Conservation (phyloP, 1,139 yeast species). For the Blastobotrys buckinghamii region DNA sequence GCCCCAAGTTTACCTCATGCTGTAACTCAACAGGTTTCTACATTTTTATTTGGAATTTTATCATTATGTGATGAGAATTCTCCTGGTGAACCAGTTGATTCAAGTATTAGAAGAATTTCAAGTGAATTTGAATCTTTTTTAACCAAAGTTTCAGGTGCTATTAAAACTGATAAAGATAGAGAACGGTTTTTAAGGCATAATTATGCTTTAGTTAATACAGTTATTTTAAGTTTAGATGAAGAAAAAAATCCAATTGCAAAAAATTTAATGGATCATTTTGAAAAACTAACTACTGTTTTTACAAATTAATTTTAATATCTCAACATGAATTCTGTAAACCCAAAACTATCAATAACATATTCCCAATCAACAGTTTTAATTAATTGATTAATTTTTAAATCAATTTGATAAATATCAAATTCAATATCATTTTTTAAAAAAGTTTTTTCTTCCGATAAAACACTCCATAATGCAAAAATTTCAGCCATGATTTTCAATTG, state of each 20-base stretch:
- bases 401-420: too few species aligned
- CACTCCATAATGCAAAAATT: slow-evolving; percentile 62
- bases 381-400: neutral
- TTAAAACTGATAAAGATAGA: slow-evolving; percentile 44
- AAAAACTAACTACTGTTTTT: slow-evolving; percentile 56
- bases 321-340: neutral
- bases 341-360: neutral
- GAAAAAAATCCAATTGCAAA: slow-evolving; percentile 46
- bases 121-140: slow-evolving; percentile 74
- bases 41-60: slow-evolving; percentile 64
- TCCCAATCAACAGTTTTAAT: neutral
- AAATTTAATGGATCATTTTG: slow-evolving; percentile 58
- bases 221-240: slow-evolving; percentile 36
- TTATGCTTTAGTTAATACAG: slow-evolving; percentile 42
- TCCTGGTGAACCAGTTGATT: slow-evolving; percentile 61
- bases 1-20: slow-evolving; percentile 49
- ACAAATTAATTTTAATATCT: neutral
- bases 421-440: too few species aligned
- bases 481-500: slow-evolving; percentile 44
- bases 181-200: slow-evolving; percentile 75
- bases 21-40: slow-evolving; percentile 76
- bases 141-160: slow-evolving; percentile 49
- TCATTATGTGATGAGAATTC: slow-evolving; percentile 40
- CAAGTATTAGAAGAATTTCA: slow-evolving; percentile 61
- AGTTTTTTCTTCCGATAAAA: slow-evolving; percentile 38